These are phyloP conservation scores for Arxiozyma telluris DNA, from an alignment of 1,139 yeast species.

Conservation along the genomic window DNA sequence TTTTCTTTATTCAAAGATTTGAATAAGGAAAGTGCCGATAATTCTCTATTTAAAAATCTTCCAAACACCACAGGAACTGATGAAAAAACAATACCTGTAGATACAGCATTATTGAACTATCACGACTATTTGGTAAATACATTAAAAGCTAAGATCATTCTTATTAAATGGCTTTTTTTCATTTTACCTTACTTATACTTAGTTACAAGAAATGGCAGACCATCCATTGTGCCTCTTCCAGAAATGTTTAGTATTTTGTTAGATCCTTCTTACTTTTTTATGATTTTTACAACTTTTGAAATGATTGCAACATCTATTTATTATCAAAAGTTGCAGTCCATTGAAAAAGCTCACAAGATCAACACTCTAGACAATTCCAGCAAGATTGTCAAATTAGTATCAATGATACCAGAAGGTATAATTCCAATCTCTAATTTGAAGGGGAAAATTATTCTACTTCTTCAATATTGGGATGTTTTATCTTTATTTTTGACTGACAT, in stretches of 20 bases:
- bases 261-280: conserved; percentile 31
- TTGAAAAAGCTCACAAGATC: conserved; percentile 23
- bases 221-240: conserved; percentile 4
- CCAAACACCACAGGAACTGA: background rate
- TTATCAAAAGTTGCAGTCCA: conserved; percentile 24
- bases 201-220: conserved; percentile 15
- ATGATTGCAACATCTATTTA: conserved; percentile 30
- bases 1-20: conserved; percentile 23
- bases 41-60: background rate
- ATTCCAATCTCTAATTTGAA: conserved; percentile 25
- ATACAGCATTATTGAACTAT: conserved; percentile 21
- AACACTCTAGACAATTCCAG: conserved; percentile 23
- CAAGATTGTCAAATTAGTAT: conserved; percentile 24
- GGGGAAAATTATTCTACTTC: conserved; percentile 21
- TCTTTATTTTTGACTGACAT: conserved; percentile 35
- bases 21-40: conserved; percentile 9
- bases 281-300: conserved; percentile 32
- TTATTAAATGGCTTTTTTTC: conserved; percentile 27
- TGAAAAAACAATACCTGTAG: conserved; percentile 14
- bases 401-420: conserved; percentile 29
- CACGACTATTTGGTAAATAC: conserved; percentile 24
- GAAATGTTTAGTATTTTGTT: conserved; percentile 6
- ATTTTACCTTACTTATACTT: conserved; percentile 25
- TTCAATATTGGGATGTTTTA: conserved; percentile 35
- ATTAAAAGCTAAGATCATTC: conserved; percentile 25